A percentile compares a stretch with the other conserved stretches of the same genome.
Evolutionary conservation across 371 early-diverging fungal genomes (phyloP).

Genomic region (Dichotomocladium elegans): DNA sequence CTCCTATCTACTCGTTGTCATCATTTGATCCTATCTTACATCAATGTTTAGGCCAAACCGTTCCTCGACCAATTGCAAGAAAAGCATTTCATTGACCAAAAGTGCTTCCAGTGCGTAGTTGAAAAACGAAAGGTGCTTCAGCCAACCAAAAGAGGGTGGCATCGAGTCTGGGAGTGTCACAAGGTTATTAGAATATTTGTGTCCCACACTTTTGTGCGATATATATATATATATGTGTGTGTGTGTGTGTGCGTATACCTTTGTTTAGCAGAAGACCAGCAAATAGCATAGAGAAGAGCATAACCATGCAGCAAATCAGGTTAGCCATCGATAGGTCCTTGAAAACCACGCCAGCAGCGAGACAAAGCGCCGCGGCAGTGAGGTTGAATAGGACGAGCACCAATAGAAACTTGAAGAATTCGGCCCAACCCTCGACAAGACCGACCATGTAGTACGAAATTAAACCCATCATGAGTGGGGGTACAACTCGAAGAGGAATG

Average conservation of each 20-base stretch:
- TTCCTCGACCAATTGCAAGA: slow-evolving; percentile 74
- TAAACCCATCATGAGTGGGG: slow-evolving; percentile 79
- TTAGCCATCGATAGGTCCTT: slow-evolving; percentile 77
- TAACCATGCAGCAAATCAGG: slow-evolving; percentile 71
- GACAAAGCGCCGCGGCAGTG: slow-evolving; percentile 76
- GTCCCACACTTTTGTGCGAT: too few relatives aligned
- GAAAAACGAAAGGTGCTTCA: slow-evolving; percentile 82
- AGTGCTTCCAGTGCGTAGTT: slow-evolving; percentile 88
- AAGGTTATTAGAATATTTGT: neutral
- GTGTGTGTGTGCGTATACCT: slow-evolving; percentile 32
- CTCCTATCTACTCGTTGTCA: too few relatives aligned
- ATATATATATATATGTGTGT: neutral
- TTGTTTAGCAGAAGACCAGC: slow-evolving; percentile 87
- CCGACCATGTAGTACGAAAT: slow-evolving; percentile 91
- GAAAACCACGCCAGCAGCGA: slow-evolving; percentile 73
- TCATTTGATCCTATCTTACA: slow-evolving; percentile 27
- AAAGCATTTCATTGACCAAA: slow-evolving; percentile 81
- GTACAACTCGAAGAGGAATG: slow-evolving; percentile 82
- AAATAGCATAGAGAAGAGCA: slow-evolving; percentile 90
- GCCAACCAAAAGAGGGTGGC: slow-evolving; percentile 69
- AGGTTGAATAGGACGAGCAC: slow-evolving; percentile 87
- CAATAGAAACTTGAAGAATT: slow-evolving; percentile 80
- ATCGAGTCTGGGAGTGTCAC: slow-evolving; percentile 56
- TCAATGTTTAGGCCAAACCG: slow-evolving; percentile 81
- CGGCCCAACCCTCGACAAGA: slow-evolving; percentile 55